Evolutionary conservation across 495 filamentous ascomycete genomes (phyloP).

Genomic region (Penicillium goetzii): DNA sequence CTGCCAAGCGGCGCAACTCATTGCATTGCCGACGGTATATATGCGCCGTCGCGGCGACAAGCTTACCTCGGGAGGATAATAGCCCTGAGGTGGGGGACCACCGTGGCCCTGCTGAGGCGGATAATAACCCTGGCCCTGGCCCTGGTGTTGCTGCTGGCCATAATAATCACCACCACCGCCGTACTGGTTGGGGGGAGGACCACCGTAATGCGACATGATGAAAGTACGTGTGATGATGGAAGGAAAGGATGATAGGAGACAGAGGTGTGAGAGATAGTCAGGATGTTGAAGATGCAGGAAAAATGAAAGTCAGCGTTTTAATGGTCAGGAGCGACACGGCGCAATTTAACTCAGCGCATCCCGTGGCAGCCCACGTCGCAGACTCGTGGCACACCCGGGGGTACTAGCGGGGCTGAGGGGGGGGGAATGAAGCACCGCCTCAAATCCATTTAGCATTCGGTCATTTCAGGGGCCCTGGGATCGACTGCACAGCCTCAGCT

Average conservation of each 20-base stretch:
- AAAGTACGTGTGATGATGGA: not conserved
- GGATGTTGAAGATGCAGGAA: not conserved
- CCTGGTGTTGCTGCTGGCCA: conserved; percentile 26
- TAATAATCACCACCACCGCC: conserved; percentile 23
- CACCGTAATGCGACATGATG: conserved; percentile 30
- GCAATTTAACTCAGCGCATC: conserved; percentile 13
- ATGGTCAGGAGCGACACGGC: not conserved
- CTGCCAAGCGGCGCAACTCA: not conserved
- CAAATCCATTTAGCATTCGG: not conserved
- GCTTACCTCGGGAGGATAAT: conserved; percentile 36
- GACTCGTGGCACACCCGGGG: conserved; percentile 5
- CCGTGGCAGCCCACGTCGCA: conserved; percentile 10
- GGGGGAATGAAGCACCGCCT: conserved; percentile 26
- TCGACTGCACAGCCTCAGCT: conserved; percentile 22
- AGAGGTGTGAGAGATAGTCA: not conserved
- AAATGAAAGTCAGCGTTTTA: not conserved
- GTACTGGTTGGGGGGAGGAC: conserved; percentile 27
- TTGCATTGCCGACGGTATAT: not conserved
- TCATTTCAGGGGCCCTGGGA: not conserved
- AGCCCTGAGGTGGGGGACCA: conserved; percentile 32
- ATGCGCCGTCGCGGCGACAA: not conserved
- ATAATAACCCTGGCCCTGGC: conserved; percentile 28
- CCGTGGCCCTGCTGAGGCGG: conserved; percentile 31
- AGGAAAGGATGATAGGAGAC: not conserved
- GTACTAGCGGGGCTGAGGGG: conserved; percentile 16